These are phyloP conservation scores for Fusarium sp. DNA, from an alignment of 2,329 filamentous ascomycete genomes.

Conservation along the genomic window DNA sequence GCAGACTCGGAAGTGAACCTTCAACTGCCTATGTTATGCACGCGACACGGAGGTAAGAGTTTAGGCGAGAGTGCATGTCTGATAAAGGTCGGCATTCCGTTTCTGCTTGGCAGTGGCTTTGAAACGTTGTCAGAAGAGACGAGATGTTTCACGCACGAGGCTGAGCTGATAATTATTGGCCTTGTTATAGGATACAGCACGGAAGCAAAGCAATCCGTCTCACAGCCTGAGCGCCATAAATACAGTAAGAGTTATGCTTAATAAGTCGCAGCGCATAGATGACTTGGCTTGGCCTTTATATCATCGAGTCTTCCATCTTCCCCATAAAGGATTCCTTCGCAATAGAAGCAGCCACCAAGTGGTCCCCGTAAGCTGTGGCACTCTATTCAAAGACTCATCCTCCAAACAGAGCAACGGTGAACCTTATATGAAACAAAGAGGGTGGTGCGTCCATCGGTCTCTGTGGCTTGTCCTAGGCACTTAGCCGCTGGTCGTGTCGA, in stretches of 20 bases:
- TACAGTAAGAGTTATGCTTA: not conserved
- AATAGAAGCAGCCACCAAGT: not conserved
- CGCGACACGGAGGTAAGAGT: not conserved
- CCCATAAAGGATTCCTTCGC: not conserved
- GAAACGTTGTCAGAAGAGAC: slow-evolving; percentile 21
- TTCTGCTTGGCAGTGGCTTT: slow-evolving; percentile 12
- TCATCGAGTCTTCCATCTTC: slow-evolving; percentile 9
- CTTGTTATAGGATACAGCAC: slow-evolving; percentile 2
- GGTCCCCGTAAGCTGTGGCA: slow-evolving; percentile 17
- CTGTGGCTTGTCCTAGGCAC: slow-evolving; percentile 25
- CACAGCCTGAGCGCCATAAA: not conserved
- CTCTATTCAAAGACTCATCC: not conserved
- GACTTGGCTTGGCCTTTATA: not conserved
- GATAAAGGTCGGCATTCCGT: not conserved
- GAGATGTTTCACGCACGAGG: slow-evolving; percentile 33
- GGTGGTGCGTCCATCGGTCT: slow-evolving; percentile 10
- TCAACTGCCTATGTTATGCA: not conserved
- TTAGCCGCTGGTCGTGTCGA: slow-evolving; percentile 32
- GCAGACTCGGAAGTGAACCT: not conserved
- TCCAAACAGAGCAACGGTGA: slow-evolving; percentile 14
- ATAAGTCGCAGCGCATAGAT: not conserved
- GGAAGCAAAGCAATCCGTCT: slow-evolving; percentile 4
- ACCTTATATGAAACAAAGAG: slow-evolving; percentile 21
- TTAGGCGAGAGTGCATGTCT: not conserved
- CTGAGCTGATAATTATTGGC: slow-evolving; percentile 24